phyloP scores from a whole-genome alignment of 306 rosid genomes.

The Hylodesmum podocarpum region DNA sequence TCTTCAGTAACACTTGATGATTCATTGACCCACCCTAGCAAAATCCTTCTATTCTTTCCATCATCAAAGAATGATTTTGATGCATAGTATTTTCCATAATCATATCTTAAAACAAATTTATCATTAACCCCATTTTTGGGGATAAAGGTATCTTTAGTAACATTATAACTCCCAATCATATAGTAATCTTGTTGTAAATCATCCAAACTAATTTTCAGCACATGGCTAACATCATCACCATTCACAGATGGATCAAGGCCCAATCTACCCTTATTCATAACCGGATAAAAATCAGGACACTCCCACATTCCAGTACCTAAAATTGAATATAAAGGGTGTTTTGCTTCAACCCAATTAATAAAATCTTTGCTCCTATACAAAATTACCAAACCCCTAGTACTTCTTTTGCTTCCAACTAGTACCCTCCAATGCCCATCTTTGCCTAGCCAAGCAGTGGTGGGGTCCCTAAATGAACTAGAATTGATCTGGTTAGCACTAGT shows the following conservation, averaged over 20 bases:
- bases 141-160: conserved; percentile 42
- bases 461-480: conserved; percentile 77
- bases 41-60: conserved; percentile 54
- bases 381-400: conserved; percentile 51
- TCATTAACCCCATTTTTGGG: conserved; percentile 48
- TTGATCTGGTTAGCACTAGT: conserved; percentile 46
- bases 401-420: conserved; percentile 52
- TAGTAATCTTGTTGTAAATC: conserved; percentile 71
- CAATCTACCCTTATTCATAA: neutral
- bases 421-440: conserved; percentile 60
- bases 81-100: conserved; percentile 86
- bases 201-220: conserved; percentile 61
- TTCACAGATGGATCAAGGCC: conserved; percentile 55
- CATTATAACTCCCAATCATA: conserved; percentile 58
- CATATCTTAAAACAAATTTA: conserved; percentile 57
- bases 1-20: conserved; percentile 65
- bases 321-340: conserved; percentile 60
- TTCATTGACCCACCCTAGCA: conserved; percentile 86
- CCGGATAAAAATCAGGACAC: conserved; percentile 90
- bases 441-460: conserved; percentile 83
- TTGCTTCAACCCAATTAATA: conserved; percentile 50
- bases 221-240: conserved; percentile 53
- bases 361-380: conserved; percentile 65
- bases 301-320: conserved; percentile 85
- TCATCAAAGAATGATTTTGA: conserved; percentile 79